These are phyloP conservation scores for Phytophthora megakarya DNA, from an alignment of 352 stramenopile species.

Conservation along the genomic window DNA sequence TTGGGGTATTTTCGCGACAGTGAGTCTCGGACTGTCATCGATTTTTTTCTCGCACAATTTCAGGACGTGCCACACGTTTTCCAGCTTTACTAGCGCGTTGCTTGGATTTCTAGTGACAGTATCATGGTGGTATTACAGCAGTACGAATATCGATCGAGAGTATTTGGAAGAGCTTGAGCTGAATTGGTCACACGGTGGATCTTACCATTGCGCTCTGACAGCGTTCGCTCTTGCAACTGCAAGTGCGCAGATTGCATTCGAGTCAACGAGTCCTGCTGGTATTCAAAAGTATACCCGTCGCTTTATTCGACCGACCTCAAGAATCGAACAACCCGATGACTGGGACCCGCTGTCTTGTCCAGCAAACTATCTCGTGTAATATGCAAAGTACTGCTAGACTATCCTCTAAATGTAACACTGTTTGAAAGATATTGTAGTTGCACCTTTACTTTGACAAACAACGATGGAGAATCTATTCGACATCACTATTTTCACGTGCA, in stretches of 20 bases:
- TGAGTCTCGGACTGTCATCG: conserved; percentile 30
- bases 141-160: conserved; percentile 49
- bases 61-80: conserved; percentile 30
- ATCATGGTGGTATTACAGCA: conserved; percentile 62
- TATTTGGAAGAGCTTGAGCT: conserved; percentile 46
- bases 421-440: no score
- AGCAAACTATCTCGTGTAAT: conserved; percentile 61
- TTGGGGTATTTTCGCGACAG: conserved; percentile 40
- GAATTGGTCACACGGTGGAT: conserved; percentile 43
- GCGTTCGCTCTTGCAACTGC: conserved; percentile 35
- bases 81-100: conserved; percentile 40
- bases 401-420: background rate
- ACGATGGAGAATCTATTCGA: no score
- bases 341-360: conserved; percentile 56
- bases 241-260: conserved; percentile 37
- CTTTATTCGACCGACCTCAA: conserved; percentile 25
- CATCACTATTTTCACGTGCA: background rate
- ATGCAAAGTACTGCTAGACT: background rate
- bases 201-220: conserved; percentile 42
- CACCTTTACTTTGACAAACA: no score
- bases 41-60: conserved; percentile 17
- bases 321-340: conserved; percentile 13
- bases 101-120: conserved; percentile 46
- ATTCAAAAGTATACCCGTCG: conserved; percentile 31
- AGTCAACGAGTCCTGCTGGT: conserved; percentile 16